Percentiles rank a stretch among this genome's conserved stretches.
phyloP scores from a whole-genome alignment of 2,329 filamentous ascomycete species.

The Phyllosticta capitalensis region DNA sequence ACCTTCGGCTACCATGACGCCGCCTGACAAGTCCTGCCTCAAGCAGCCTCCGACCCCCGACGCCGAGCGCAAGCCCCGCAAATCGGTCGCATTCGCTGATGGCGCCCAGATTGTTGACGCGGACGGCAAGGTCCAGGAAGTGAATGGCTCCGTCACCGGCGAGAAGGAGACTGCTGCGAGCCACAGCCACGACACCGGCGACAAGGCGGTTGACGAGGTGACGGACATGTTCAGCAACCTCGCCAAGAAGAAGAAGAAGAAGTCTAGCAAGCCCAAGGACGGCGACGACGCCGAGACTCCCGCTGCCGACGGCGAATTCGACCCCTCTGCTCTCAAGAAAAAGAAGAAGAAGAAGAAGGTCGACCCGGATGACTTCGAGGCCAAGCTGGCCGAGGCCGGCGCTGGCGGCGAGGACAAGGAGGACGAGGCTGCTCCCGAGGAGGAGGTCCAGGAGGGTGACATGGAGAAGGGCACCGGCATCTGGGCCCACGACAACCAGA shows the following conservation, averaged over 20 bases:
- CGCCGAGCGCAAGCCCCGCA: constrained; percentile 63
- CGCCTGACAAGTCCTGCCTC: constrained; percentile 3
- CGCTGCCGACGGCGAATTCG: constrained; percentile 51
- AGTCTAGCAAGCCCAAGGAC: constrained; percentile 50
- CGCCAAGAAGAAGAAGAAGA: constrained; percentile 67
- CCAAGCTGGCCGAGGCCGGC: constrained; percentile 54
- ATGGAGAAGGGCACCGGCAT: constrained; percentile 82
- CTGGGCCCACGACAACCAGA: constrained; percentile 73
- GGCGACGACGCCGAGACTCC: constrained; percentile 40
- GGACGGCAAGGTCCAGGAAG: constrained; percentile 75
- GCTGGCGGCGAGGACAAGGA: constrained; percentile 46
- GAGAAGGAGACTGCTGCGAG: constrained; percentile 73
- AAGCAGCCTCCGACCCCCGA: constrained; percentile 21
- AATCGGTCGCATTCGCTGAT: constrained; percentile 90
- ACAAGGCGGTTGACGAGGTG: constrained; percentile 55
- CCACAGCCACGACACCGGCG: constrained; percentile 44
- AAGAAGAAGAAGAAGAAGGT: constrained; percentile 73
- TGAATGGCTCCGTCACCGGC: constrained; percentile 59
- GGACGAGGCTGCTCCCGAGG: constrained; percentile 39
- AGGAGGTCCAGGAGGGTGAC: constrained; percentile 56
- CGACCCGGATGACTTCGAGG: constrained; percentile 55
- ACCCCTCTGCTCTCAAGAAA: constrained; percentile 64
- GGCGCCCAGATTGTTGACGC: constrained; percentile 79
- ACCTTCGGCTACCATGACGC: constrained; percentile 9
- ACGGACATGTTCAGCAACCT: constrained; percentile 54